Base-by-base conservation (phyloP, 2,329 filamentous ascomycete species). In the Colletotrichum musae region DNA sequence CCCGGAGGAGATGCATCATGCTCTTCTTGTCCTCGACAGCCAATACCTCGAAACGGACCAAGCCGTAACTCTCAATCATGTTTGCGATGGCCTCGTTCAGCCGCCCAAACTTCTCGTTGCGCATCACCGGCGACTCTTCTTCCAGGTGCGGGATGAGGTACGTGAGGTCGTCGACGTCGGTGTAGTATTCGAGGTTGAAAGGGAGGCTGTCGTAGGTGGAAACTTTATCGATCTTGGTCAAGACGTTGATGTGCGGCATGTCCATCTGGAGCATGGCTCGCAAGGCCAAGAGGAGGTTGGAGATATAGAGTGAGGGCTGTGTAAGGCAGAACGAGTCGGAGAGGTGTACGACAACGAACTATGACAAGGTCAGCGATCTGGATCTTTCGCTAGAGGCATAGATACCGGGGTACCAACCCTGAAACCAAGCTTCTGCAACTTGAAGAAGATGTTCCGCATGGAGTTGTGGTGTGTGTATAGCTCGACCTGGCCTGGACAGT, bases 181-280 rank as follows among this genome's bases (percentile, higher is more conserved):
- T 98, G 80, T 98, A 99, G 81, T 92, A 99, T 73, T 98, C 95
- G 69, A 99, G 90, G 75, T 97, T 97, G 85, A 99, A 98, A 0
- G 95, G 94, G 0, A 99, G 86, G 28, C 93, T 89, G 54, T 94
- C 92, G 77, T 97, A 98, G 60, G 92, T 90, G 43, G 91, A 85
- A 62, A 99, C 86, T 77, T 98, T 98, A 82, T 99, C 96, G 82
- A 99, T 97, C 83, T 99, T 99, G 67, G 95, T 98, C 28, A 99
- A 88, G 71, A 99, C 93, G 77, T 99, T 99, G 73, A 99, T 86
- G 77, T 98, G 94, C 1, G 96, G 94, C 71, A 98, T 92, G 77
- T 98, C 96, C 88, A 99, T 95, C 82, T 98, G 96, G 61, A 99
- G 90, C 95, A 99, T 99, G 75, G 94, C 95, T 73, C 96, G 92